Conservation (phyloP, 257 asterid genomes). For the Capsicum chinense region DNA sequence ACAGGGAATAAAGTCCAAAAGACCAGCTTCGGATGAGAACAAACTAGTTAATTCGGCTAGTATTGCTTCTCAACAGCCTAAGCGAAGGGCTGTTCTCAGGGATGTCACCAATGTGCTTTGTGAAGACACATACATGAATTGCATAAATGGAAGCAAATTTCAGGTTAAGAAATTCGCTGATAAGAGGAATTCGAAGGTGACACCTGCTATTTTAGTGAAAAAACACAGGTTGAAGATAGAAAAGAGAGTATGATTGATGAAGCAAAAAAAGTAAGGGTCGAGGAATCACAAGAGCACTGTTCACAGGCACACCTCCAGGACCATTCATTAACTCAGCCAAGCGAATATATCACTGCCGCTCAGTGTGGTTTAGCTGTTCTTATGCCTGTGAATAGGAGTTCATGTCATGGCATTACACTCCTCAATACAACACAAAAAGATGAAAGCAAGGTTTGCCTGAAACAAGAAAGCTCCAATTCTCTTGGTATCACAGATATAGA, state of each 20-base stretch:
- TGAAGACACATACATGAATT: conserved; percentile 50
- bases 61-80: conserved; percentile 49
- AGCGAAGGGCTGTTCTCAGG: conserved; percentile 79
- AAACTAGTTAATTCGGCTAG: conserved; percentile 33
- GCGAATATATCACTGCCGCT: conserved; percentile 31
- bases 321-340: conserved; percentile 35
- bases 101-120: conserved; percentile 78
- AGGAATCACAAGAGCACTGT: conserved; percentile 43
- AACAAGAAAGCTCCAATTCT: conserved; percentile 51
- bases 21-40: conserved; percentile 61
- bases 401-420: conserved; percentile 32
- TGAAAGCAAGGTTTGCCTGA: conserved; percentile 39
- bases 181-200: conserved; percentile 53
- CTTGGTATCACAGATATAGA: conserved; percentile 68
- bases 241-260: conserved; percentile 37
- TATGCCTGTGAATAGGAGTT: conserved; percentile 37
- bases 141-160: conserved; percentile 51
- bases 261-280: conserved; percentile 35
- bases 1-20: conserved; percentile 57
- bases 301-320: conserved; percentile 31
- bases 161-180: conserved; percentile 52
- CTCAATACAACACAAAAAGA: conserved; percentile 44
- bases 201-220: conserved; percentile 46
- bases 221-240: conserved; percentile 41
- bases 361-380: conserved; percentile 40